Percentiles rank a stretch among this genome's conserved stretches.
phyloP scores from a whole-genome alignment of 768 basidiomycete species.

The Cystofilobasidium bisporidii region DNA sequence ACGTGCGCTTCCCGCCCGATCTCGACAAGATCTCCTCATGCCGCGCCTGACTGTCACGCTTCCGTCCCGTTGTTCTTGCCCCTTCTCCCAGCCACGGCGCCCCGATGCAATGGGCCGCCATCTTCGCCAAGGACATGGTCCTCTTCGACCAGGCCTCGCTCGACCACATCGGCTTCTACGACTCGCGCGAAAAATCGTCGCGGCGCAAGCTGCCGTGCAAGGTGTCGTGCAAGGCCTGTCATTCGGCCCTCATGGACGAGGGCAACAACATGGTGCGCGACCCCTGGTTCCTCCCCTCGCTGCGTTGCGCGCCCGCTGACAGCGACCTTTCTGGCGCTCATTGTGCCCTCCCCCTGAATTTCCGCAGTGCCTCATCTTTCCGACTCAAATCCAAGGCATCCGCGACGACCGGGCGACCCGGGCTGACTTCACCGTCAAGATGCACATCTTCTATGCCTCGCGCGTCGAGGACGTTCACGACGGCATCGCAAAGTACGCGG shows the following conservation, averaged over 20 bases:
- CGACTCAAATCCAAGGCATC: slow-evolving; percentile 8
- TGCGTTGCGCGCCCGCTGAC: neutral
- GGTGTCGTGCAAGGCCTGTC: slow-evolving; percentile 2
- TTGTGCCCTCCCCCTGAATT: neutral
- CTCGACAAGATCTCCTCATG: too few species aligned
- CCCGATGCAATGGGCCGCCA: slow-evolving; percentile 10
- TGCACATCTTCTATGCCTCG: slow-evolving; percentile 6
- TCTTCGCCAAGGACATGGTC: slow-evolving; percentile 1
- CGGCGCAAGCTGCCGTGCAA: slow-evolving; percentile 8
- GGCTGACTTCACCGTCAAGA: slow-evolving; percentile 1
- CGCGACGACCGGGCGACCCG: neutral
- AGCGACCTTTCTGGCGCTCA: neutral
- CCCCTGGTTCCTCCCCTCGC: neutral
- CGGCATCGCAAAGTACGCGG: neutral
- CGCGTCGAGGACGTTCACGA: slow-evolving; percentile 12
- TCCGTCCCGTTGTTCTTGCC: too few species aligned
- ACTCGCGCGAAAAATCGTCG: slow-evolving; percentile 4
- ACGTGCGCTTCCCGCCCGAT: too few species aligned
- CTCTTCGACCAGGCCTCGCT: slow-evolving; percentile 8
- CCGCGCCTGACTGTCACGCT: too few species aligned
- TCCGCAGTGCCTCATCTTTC: slow-evolving; percentile 4
- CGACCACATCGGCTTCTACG: slow-evolving; percentile 10
- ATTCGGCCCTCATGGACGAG: slow-evolving; percentile 13
- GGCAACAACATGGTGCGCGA: neutral
- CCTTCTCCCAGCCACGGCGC: slow-evolving; percentile 14